Conservation (phyloP, 148 eudicot species). For the Vaccinium vitisidaea region DNA sequence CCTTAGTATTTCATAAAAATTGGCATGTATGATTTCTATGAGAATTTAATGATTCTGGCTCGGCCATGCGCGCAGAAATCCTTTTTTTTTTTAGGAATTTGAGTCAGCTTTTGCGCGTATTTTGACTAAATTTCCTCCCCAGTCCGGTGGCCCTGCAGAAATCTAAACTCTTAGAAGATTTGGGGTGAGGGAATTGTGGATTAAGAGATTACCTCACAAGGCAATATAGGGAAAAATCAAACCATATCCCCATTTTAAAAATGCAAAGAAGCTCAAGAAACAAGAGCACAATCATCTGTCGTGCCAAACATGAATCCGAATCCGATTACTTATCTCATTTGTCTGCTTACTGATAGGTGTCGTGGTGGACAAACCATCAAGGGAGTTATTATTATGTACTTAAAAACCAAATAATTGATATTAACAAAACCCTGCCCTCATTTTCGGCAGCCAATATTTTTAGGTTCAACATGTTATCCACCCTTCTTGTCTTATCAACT, state of each 20-base stretch:
- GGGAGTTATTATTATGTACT: neutral
- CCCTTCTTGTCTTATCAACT: neutral
- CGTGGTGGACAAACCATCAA: neutral
- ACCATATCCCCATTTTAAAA: neutral
- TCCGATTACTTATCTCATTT: neutral
- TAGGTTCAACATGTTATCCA: neutral
- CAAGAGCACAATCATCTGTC: neutral
- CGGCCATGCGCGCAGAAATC: too few species aligned
- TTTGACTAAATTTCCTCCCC: too few species aligned
- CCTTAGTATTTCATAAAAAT: too few species aligned
- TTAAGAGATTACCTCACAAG: too few species aligned
- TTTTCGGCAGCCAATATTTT: neutral
- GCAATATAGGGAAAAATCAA: neutral
- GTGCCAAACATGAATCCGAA: neutral
- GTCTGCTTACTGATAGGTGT: neutral
- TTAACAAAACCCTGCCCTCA: neutral
- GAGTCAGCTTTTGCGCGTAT: too few species aligned
- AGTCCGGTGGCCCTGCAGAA: too few species aligned
- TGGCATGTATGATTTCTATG: too few species aligned
- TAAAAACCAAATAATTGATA: neutral
- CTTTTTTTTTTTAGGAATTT: too few species aligned
- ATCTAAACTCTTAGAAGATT: too few species aligned
- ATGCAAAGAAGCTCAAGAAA: neutral
- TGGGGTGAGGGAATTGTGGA: too few species aligned
- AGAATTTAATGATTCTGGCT: too few species aligned